These are phyloP conservation scores for Rhizopus delemar DNA, from an alignment of 371 early-diverging fungal genomes.

Conservation along the genomic window DNA sequence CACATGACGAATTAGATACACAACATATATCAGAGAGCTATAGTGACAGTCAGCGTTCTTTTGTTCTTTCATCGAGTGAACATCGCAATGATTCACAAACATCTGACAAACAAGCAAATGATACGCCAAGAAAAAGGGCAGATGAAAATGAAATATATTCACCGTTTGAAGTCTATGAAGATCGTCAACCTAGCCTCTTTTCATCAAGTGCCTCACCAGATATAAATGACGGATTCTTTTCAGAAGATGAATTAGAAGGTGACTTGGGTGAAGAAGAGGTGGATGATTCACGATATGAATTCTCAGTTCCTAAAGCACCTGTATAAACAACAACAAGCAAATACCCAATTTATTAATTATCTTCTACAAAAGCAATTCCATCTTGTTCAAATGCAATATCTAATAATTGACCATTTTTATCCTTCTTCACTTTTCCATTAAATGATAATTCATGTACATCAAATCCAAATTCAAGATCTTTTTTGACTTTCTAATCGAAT, in stretches of 20 bases:
- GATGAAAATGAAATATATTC: not conserved
- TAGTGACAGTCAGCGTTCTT: too few species aligned
- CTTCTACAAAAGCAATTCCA: constrained; percentile 31
- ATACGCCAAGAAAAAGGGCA: not conserved
- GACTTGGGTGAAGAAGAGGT: too few species aligned
- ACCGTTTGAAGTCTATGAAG: too few species aligned
- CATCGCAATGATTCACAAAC: too few species aligned
- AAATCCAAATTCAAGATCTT: constrained; percentile 37
- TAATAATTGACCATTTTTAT: constrained; percentile 39
- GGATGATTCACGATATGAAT: not conserved
- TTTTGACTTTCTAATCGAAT: constrained; percentile 44
- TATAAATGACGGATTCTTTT: not conserved
- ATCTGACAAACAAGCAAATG: not conserved
- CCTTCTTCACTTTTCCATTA: constrained; percentile 40
- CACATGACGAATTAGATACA: not conserved
- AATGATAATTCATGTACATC: constrained; percentile 51
- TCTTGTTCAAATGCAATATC: constrained; percentile 34
- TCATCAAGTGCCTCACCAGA: too few species aligned
- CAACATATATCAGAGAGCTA: not conserved
- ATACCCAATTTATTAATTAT: constrained; percentile 4
- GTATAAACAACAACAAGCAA: not conserved
- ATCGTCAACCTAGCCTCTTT: too few species aligned
- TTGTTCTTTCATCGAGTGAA: too few species aligned
- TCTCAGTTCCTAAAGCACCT: constrained; percentile 1
- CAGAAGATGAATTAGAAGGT: not conserved